Evolutionary conservation across 2,329 filamentous ascomycete species (phyloP).

Genomic region (Hymenoscyphus scutula): DNA sequence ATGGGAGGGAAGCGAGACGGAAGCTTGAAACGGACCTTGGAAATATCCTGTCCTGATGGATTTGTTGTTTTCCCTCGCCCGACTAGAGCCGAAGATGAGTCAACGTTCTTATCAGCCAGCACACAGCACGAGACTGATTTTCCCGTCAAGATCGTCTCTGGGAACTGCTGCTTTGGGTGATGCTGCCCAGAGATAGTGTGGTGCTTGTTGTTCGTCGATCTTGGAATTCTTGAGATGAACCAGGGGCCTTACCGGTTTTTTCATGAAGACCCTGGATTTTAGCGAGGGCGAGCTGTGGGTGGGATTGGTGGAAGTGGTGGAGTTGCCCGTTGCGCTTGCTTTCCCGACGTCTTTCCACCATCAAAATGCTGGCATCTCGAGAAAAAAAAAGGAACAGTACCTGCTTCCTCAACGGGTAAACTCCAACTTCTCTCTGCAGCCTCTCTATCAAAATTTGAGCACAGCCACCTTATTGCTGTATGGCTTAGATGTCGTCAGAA

Average conservation of each 20-base stretch:
- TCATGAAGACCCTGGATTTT: neutral
- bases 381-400: neutral
- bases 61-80: neutral
- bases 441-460: neutral
- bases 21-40: slow-evolving; percentile 7
- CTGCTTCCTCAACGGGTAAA: slow-evolving; percentile 9
- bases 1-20: neutral
- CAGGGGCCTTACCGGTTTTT: neutral
- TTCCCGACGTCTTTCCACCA: neutral
- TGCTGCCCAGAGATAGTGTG: neutral
- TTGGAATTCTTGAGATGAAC: neutral
- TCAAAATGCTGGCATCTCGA: neutral
- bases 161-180: neutral
- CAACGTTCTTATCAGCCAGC: neutral
- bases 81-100: neutral
- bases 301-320: neutral
- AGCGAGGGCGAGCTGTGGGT: neutral
- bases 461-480: slow-evolving; percentile 19
- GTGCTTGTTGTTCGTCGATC: neutral
- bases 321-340: neutral
- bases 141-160: neutral
- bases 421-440: neutral
- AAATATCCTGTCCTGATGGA: neutral
- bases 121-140: neutral
- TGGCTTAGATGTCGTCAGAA: slow-evolving; percentile 22